Percentiles rank a stretch among this genome's conserved stretches.
Conservation (phyloP, 108 stramenopile species). For the Pseudonitzschia pungens region DNA sequence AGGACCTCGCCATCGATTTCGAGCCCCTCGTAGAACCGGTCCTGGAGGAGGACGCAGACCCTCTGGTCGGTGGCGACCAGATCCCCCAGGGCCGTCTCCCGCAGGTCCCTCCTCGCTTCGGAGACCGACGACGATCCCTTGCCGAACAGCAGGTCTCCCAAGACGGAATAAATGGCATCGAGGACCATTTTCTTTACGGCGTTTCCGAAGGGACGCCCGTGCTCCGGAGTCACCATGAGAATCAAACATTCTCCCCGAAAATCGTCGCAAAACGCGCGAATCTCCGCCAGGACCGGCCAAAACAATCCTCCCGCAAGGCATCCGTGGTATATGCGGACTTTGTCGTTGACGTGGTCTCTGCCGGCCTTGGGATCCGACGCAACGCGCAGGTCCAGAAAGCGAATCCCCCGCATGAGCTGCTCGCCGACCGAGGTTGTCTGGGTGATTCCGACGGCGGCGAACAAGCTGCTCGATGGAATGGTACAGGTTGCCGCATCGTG, state of each 20-base stretch:
- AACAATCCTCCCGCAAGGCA: not conserved
- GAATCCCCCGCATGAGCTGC: slow-evolving; percentile 53
- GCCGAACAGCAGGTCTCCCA: not conserved
- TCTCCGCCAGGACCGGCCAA: not conserved
- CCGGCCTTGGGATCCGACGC: slow-evolving; percentile 4
- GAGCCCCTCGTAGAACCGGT: not conserved
- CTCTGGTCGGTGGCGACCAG: not conserved
- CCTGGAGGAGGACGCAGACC: not conserved
- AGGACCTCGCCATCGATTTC: not conserved
- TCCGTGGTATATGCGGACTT: not conserved
- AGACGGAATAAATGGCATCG: not conserved
- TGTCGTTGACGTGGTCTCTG: not conserved
- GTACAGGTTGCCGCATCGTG: slow-evolving; percentile 61
- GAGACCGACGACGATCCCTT: not conserved
- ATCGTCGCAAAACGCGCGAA: not conserved
- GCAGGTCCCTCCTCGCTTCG: not conserved
- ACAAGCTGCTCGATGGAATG: slow-evolving; percentile 38
- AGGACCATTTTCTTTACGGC: not conserved
- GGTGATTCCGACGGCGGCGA: slow-evolving; percentile 47
- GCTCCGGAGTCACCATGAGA: not conserved
- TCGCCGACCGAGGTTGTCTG: slow-evolving; percentile 55
- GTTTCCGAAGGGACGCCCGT: not conserved
- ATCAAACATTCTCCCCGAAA: not conserved
- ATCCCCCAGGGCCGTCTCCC: not conserved
- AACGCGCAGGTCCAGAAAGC: slow-evolving; percentile 58